These are phyloP conservation scores for Calamus simplicifolius DNA, from an alignment of 176 grass and related monocot genomes.

Conservation along the genomic window DNA sequence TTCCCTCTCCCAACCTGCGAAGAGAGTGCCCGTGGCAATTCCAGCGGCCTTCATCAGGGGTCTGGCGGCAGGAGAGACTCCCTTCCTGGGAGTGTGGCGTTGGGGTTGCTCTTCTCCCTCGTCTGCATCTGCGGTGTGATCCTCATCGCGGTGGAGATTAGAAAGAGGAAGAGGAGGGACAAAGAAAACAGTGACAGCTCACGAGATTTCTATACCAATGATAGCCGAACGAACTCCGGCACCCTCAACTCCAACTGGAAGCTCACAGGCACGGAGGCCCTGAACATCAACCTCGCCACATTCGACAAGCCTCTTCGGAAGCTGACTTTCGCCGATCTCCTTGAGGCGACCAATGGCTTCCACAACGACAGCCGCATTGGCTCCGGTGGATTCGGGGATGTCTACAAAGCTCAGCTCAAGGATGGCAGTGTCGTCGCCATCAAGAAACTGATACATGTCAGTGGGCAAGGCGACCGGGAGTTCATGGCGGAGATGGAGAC, in stretches of 20 bases:
- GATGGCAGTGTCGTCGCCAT: constrained; percentile 77
- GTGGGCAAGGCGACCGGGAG: constrained; percentile 89
- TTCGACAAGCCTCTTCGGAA: constrained; percentile 79
- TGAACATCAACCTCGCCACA: constrained; percentile 57
- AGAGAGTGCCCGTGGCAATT: neutral
- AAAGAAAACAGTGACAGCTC: constrained; percentile 44
- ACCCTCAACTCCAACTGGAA: constrained; percentile 73
- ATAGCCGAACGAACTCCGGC: constrained; percentile 65
- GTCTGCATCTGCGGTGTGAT: constrained; percentile 77
- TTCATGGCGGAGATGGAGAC: constrained; percentile 99
- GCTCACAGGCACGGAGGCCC: constrained; percentile 73
- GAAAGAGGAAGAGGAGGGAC: constrained; percentile 41
- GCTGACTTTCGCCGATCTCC: constrained; percentile 69
- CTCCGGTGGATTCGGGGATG: constrained; percentile 83
- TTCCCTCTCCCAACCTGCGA: constrained; percentile 45
- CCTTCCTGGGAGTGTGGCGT: constrained; percentile 56
- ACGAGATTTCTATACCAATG: constrained; percentile 58
- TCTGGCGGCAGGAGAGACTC: constrained; percentile 48
- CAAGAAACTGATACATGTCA: constrained; percentile 91
- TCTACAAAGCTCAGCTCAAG: constrained; percentile 86
- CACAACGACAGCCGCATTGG: constrained; percentile 59
- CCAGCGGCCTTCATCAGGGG: constrained; percentile 6
- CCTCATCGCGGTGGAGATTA: constrained; percentile 58
- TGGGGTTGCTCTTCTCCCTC: constrained; percentile 64
- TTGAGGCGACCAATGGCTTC: constrained; percentile 82